Base-by-base conservation (phyloP, 1,284 basidiomycete genomes). In the Puccinia sorghi region DNA sequence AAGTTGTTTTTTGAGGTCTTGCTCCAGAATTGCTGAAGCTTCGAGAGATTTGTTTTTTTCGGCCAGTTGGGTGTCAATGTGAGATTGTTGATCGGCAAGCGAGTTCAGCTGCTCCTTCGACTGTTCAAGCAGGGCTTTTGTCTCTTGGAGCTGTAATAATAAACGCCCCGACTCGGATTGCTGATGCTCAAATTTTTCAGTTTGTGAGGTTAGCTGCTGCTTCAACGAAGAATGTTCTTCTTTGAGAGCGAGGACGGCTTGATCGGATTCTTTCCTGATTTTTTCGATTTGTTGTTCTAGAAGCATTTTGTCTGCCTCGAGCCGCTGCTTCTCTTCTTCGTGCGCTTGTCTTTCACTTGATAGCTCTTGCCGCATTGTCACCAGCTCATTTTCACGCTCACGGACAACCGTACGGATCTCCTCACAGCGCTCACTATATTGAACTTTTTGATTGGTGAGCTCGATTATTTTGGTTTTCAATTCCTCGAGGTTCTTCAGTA, bases 401-500 rank as follows among this genome's bases (percentile, higher is more conserved):
- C 69, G 67, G 32, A 79, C 54, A 27, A 79, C 50, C 59, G 43
- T 61, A 37, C 27, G 67, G 32, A 64, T 46, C 57, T 79, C 76
- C 41, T 79, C 76, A 37, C 57, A 63, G 57, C 59, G 52, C 41
- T 79, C 76, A 57, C 69, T 61, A 8, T 54, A 71, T 50, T 72
- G 56, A n/a, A 72, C 20, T 56, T 72, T 79, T 8, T 79, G 56
- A 27, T 64, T 66, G 13, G 76, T 72, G 12, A 79, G 46, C 22
- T 72, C 50, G 17, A 79, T 54, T 17, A 63, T 37, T 22, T 64
- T 79, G 22, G 57, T 9, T 32, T 59, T 43, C n/a, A 79, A 27
- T 54, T 79, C 69, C 39, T 79, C 57, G n/a, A 79, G 69, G 63
- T 50, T 79, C 22, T 79, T 39, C 46, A 79, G 41, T 5, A 79